Evolutionary conservation across 345 rosid species (phyloP), one percentile per base, ranked within the genome.

Genomic region (Adansonia digitata): DNA sequence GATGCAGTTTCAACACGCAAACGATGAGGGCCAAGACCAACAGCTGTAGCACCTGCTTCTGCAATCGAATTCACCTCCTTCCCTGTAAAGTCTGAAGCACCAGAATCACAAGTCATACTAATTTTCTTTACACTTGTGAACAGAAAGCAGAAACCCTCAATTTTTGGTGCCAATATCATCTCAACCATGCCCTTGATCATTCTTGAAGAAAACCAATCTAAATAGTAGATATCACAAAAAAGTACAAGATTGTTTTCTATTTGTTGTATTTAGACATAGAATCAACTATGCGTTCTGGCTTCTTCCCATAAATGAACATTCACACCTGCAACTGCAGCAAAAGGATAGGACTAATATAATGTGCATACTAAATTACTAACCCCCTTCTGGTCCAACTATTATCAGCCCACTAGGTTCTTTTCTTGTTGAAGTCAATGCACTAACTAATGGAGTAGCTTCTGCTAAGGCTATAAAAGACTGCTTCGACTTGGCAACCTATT

Each of bases 371-470:
- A 91, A 97, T 97, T 66, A 82, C 85, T 79, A 78, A 92, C 98
- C 98, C 29, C 98, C 98, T 83, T 92, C 98, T 64, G 98, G 98
- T 79, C 97, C 92, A 73, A 92, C 83, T 37, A 90, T 84, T 69
- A 90, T 83, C 46, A 92, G 53, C 75, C 97, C 94, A 69, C 86
- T 83, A 17, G 89, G 46, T 78, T 87, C 92, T 37, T 75, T 82
- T 67, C 77, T 75, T 13, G 81, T 51, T 43, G 90, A 85, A 69
- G 84, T 72, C 81, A 89, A 77, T 72, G 81, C 85, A 75, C 65
- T 80, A 74, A 90, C 77, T 74, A 94, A 87, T 69, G 95, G 94
- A 57, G 91, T 81, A 83, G 94, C 95, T 86, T 86, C 91, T 31
- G 97, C 97, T 55, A 84, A 82, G 71, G 97, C 97, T 67, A 88